Evolutionary conservation across 768 basidiomycete species (phyloP).

Genomic region (Scleroderma bovista): DNA sequence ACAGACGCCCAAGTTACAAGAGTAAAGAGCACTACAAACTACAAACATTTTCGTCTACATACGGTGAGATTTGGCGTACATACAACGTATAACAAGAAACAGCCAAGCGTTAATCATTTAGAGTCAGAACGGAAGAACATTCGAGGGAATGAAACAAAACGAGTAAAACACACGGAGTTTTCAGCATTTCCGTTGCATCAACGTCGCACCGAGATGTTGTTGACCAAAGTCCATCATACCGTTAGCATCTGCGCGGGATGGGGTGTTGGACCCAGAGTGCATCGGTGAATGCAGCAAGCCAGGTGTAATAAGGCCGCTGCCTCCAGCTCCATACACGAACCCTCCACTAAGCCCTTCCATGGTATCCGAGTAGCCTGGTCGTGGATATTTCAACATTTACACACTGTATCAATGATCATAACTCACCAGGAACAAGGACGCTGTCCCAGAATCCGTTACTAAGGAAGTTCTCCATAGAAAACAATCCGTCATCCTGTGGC

Average conservation of each 20-base stretch:
- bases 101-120: not conserved
- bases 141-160: not conserved
- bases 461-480: conserved; percentile 82
- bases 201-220: conserved; percentile 18
- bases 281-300: conserved; percentile 54
- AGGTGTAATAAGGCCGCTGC: conserved; percentile 80
- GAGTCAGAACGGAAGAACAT: not conserved
- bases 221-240: conserved; percentile 20
- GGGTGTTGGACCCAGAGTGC: conserved; percentile 50
- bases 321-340: conserved; percentile 80
- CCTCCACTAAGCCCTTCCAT: conserved; percentile 82
- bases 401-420: not conserved
- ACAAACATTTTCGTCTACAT: too few species aligned
- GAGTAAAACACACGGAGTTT: not conserved
- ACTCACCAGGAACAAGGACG: conserved; percentile 78
- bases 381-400: conserved; percentile 3
- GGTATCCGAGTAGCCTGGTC: conserved; percentile 67
- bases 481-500: conserved; percentile 38
- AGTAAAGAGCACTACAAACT: too few species aligned
- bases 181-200: conserved; percentile 25
- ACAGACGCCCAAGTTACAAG: too few species aligned
- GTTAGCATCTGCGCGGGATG: conserved; percentile 18
- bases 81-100: not conserved
- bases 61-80: not conserved
- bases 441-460: conserved; percentile 84